Percentiles rank a stretch among this genome's conserved stretches.
Evolutionary conservation across 192 early-diverging fungal genomes (phyloP).

Genomic region (Tieghemiomyces parasiticus): DNA sequence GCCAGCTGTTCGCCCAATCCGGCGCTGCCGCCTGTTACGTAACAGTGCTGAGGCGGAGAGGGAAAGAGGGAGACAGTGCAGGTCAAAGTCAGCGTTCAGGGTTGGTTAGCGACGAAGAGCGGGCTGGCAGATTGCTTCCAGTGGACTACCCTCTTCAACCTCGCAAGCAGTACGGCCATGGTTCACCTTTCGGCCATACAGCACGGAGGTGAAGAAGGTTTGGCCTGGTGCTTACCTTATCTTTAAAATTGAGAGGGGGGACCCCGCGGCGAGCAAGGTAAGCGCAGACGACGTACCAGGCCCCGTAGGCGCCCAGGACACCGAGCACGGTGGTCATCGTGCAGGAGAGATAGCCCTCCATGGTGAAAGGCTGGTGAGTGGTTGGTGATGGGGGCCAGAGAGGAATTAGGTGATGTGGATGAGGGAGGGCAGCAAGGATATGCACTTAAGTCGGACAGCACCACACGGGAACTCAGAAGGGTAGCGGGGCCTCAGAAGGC

Average conservation of each 20-base stretch:
- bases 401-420: too few relatives aligned
- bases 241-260: not conserved
- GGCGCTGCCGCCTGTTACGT: slow-evolving; percentile 61
- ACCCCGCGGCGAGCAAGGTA: not conserved
- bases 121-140: not conserved
- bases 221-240: not conserved
- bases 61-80: not conserved
- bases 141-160: not conserved
- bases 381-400: too few relatives aligned
- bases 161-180: not conserved
- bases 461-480: too few relatives aligned
- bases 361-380: too few relatives aligned
- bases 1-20: slow-evolving; percentile 51
- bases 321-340: not conserved
- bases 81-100: not conserved
- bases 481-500: too few relatives aligned
- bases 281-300: slow-evolving; percentile 1
- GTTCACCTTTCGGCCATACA: not conserved
- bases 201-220: not conserved
- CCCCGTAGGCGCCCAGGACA: not conserved
- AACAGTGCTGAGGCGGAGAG: slow-evolving; percentile 33
- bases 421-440: too few relatives aligned
- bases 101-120: not conserved
- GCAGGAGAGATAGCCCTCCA: too few relatives aligned
- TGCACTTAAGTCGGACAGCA: too few relatives aligned